These are phyloP conservation scores for Teratosphaeria epicoccoides DNA, from an alignment of 2,329 filamentous ascomycete species.

Conservation along the genomic window DNA sequence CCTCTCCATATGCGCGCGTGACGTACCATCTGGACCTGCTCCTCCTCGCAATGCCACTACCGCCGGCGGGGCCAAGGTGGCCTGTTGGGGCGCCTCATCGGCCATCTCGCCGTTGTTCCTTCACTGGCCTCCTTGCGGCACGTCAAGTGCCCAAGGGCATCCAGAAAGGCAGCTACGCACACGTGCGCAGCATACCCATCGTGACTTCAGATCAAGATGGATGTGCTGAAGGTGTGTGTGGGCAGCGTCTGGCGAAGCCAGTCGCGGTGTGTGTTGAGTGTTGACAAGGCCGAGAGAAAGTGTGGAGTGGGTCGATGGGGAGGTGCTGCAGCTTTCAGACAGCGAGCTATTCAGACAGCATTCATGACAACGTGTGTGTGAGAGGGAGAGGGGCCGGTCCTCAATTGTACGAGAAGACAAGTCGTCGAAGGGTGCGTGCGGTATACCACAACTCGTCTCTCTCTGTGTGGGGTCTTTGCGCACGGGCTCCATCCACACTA, in stretches of 20 bases:
- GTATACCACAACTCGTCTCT: background rate
- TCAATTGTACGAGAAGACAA: background rate
- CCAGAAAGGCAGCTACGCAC: conserved; percentile 1
- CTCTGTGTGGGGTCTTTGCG: no score
- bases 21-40: conserved; percentile 18
- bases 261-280: background rate
- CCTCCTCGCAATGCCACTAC: conserved; percentile 34
- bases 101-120: conserved; percentile 5
- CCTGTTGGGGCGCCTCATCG: conserved; percentile 7
- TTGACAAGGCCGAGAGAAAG: background rate
- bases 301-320: background rate
- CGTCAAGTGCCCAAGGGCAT: conserved; percentile 3
- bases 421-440: background rate
- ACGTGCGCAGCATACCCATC: conserved; percentile 3
- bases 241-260: background rate
- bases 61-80: conserved; percentile 33
- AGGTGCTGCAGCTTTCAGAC: background rate
- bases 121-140: conserved; percentile 1
- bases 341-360: background rate
- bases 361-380: no score
- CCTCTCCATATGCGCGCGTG: conserved; percentile 39
- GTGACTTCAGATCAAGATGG: conserved; percentile 4
- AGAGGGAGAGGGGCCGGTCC: background rate
- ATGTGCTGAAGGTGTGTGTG: background rate
- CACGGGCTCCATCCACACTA: background rate